Conservation (phyloP, 306 rosid genomes). For the Trifolium pratense region DNA sequence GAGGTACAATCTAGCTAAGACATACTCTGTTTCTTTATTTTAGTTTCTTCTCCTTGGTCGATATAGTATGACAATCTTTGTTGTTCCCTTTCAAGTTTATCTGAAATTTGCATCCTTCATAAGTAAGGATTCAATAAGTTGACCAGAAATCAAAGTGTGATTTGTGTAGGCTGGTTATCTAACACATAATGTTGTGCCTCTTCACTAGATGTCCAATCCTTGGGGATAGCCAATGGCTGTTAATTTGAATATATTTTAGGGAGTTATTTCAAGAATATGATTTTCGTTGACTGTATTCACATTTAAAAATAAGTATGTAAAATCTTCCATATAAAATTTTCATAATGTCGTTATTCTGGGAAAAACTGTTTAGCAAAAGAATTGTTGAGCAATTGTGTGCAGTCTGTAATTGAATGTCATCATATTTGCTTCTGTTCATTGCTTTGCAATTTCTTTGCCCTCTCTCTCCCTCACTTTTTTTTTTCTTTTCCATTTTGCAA, state of each 20-base stretch:
- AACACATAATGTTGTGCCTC: not conserved
- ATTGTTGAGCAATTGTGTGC: conserved; percentile 12
- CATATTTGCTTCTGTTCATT: conserved; percentile 36
- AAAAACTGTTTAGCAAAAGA: not conserved
- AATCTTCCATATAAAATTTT: not conserved
- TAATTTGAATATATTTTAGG: conserved; percentile 20
- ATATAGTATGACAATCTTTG: conserved; percentile 21
- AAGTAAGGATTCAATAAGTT: conserved; percentile 21
- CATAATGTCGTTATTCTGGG: not conserved
- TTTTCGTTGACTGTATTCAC: not conserved
- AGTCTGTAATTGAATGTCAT: conserved; percentile 11
- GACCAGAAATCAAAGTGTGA: conserved; percentile 17
- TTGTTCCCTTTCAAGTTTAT: conserved; percentile 33
- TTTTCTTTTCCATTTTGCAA: not conserved
- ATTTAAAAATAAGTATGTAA: not conserved
- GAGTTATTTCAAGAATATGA: conserved; percentile 7
- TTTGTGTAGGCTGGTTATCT: conserved; percentile 14
- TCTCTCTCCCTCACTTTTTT: not conserved
- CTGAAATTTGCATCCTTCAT: conserved; percentile 34
- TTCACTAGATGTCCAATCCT: conserved; percentile 21
- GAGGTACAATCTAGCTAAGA: conserved; percentile 63
- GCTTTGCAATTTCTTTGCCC: not conserved
- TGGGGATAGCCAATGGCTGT: conserved; percentile 8
- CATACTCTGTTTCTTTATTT: conserved; percentile 34
- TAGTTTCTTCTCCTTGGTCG: conserved; percentile 34